Base-by-base conservation (phyloP, 805 yeast species). In the Myxozyma geophila region DNA sequence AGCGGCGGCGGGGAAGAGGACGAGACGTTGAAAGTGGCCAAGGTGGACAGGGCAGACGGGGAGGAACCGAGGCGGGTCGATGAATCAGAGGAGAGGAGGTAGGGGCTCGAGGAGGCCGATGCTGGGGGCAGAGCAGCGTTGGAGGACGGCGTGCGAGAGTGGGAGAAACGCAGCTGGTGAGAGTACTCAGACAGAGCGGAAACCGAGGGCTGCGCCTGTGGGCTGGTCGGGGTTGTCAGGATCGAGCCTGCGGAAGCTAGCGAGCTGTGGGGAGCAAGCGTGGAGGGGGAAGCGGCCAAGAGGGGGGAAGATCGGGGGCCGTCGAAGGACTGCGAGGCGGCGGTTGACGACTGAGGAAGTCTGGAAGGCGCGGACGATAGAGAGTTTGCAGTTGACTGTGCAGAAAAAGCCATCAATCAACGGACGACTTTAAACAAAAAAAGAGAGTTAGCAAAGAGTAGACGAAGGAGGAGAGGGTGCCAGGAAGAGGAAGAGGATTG, bases 331-430 rank as follows among this genome's bases (percentile, higher is more conserved):
- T 21, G 53, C 33, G 49, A 28, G 28, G 28, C 44, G 37, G 58
- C 36, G 17, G 60, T 12, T 28, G 55, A 49, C 17, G 62, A 28
- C 51, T 53, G 62, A 28, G 60, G 39, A 36, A 48, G 59, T 53
- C 59, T 58, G 39, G 62, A 48, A 55, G 46, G 39, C 43, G 59
- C 41, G n/a, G 54, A 44, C 9, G 63, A 46, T 39, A 54, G 33
- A 46, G 39, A 19, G 9, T 19, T 54, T 15, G 44, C 23, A 39
- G 40, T 60, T 12, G 62, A 17, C 41, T 62, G 62, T 7, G 65
- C 65, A 49, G 59, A 35, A 58, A 62, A 58, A 47, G 62, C 65
- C 65, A 62, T 62, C 65, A 62, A 58, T 48, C 48, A 44, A 51
- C 36, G 56, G 60, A 49, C 23, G 48, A 57, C 55, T 19, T 28